phyloP scores from a whole-genome alignment of 805 yeast genomes.

The Kodamaea sagamina region DNA sequence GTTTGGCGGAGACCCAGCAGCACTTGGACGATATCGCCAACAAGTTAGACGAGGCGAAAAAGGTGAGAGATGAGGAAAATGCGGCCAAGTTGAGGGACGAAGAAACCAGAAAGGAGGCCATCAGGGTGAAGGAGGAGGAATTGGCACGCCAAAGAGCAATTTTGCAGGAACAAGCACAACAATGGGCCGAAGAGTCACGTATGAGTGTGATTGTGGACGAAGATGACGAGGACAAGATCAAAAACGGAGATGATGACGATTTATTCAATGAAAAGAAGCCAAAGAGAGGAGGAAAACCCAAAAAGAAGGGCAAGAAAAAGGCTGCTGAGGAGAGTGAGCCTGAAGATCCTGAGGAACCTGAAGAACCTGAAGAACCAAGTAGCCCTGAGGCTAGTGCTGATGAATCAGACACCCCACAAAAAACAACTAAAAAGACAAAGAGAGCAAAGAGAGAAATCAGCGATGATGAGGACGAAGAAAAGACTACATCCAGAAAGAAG shows the following conservation, averaged over 20 bases:
- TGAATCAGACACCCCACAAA: slow-evolving; percentile 30
- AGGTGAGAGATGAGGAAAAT: slow-evolving; percentile 59
- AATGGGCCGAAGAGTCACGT: slow-evolving; percentile 52
- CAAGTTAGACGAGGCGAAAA: slow-evolving; percentile 74
- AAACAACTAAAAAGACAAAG: slow-evolving; percentile 25
- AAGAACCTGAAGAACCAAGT: slow-evolving; percentile 30
- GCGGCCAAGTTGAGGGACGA: slow-evolving; percentile 36
- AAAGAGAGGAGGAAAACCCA: slow-evolving; percentile 13
- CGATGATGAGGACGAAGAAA: slow-evolving; percentile 36
- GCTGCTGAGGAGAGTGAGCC: slow-evolving; percentile 30
- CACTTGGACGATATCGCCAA: slow-evolving; percentile 58
- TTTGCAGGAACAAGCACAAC: slow-evolving; percentile 53
- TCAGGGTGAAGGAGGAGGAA: slow-evolving; percentile 49
- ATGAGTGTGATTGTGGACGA: slow-evolving; percentile 39
- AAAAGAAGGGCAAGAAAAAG: slow-evolving; percentile 23
- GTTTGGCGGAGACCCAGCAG: slow-evolving; percentile 69
- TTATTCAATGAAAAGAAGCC: slow-evolving; percentile 19
- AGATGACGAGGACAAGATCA: slow-evolving; percentile 34
- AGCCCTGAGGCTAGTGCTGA: slow-evolving; percentile 27
- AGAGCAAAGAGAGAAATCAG: slow-evolving; percentile 23
- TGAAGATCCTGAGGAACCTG: slow-evolving; percentile 29
- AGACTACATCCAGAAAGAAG: slow-evolving; percentile 16
- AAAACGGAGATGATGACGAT: slow-evolving; percentile 14
- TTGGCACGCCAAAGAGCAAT: slow-evolving; percentile 47
- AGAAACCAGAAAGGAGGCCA: slow-evolving; percentile 43